Percentiles rank a stretch among this genome's conserved stretches.
Conservation (phyloP, 2,329 filamentous ascomycete genomes). For the Aspergillus flavus region DNA sequence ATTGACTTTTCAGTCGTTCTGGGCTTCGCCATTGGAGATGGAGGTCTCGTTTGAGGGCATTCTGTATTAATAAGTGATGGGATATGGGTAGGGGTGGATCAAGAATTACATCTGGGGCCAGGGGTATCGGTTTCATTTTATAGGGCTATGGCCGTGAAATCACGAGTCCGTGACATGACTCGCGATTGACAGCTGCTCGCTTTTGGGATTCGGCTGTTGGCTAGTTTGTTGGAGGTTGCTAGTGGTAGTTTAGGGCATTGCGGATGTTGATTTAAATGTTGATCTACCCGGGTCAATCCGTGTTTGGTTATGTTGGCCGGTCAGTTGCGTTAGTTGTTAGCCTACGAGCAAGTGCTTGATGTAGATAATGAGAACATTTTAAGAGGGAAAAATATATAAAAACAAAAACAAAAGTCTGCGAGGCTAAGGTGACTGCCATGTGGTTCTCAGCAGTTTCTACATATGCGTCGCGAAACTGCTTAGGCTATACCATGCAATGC, state of each 20-base stretch:
- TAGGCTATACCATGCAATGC: background rate
- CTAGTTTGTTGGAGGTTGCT: background rate
- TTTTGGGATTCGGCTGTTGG: background rate
- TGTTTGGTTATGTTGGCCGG: background rate
- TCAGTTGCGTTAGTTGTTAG: too few species aligned
- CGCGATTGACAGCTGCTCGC: background rate
- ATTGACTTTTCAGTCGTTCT: slow-evolving; percentile 7
- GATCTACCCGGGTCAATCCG: background rate
- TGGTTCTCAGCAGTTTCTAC: background rate
- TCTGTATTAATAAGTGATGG: background rate
- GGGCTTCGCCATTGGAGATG: background rate
- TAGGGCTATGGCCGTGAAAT: background rate
- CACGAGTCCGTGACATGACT: background rate
- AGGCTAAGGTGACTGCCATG: background rate
- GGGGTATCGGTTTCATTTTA: background rate
- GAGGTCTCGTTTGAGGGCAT: slow-evolving; percentile 8
- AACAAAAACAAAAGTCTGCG: background rate
- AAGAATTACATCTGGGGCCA: background rate
- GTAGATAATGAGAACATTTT: background rate
- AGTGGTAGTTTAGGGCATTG: background rate
- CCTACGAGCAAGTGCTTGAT: too few species aligned
- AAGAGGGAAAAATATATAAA: background rate
- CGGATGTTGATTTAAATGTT: background rate
- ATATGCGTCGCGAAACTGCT: background rate
- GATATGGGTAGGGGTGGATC: background rate